Conservation (phyloP, 108 stramenopile genomes). For the Nannochloropsis gaditana region DNA sequence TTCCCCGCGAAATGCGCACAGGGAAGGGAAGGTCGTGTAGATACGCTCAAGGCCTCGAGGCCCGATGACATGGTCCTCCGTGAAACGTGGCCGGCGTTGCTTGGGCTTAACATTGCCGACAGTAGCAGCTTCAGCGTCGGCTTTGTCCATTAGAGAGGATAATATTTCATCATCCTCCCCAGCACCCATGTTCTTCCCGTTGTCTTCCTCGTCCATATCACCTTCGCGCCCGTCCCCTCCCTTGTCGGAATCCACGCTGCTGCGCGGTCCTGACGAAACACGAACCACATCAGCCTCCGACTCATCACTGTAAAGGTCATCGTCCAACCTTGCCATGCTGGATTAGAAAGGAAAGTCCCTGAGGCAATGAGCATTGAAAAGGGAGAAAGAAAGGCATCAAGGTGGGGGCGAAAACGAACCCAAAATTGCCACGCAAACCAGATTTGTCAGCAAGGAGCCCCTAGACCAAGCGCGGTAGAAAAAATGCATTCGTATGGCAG, state of each 20-base stretch:
- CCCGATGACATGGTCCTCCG: not conserved
- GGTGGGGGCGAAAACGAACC: too few species aligned
- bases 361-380: too few species aligned
- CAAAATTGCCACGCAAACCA: too few species aligned
- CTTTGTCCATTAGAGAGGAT: not conserved
- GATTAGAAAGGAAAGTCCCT: not conserved
- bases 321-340: constrained; percentile 1
- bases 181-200: not conserved
- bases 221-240: not conserved
- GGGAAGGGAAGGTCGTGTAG: not conserved
- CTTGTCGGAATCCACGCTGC: not conserved
- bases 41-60: not conserved
- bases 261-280: not conserved
- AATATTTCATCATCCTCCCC: not conserved
- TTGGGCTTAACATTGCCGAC: not conserved
- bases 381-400: too few species aligned
- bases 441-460: too few species aligned
- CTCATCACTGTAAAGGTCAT: not conserved
- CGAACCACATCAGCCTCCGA: not conserved
- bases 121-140: not conserved
- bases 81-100: not conserved
- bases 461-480: too few species aligned
- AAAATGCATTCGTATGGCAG: too few species aligned
- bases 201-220: not conserved
- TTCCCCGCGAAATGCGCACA: not conserved